These are phyloP conservation scores for Urochloa ruziziensis DNA, from an alignment of 176 grass and related monocot genomes.

Conservation along the genomic window DNA sequence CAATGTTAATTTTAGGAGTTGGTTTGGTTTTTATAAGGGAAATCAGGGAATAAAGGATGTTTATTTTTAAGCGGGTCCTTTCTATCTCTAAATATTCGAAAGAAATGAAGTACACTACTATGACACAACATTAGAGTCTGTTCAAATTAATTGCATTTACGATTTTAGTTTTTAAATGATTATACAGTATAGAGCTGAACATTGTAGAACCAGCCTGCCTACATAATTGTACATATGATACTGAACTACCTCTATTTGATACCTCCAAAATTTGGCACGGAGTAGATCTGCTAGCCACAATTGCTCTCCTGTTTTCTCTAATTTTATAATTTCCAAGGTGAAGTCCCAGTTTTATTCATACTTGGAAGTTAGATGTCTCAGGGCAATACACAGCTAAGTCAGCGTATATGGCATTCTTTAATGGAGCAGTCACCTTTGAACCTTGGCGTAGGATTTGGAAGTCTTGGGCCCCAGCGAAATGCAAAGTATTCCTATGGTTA, in stretches of 20 bases:
- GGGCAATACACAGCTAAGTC: too few species aligned
- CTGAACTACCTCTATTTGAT: too few species aligned
- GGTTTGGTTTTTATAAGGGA: background rate
- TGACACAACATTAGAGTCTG: background rate
- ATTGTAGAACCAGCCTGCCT: background rate
- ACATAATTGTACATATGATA: background rate
- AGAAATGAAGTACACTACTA: background rate
- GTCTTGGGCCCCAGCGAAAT: too few species aligned
- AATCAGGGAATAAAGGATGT: background rate
- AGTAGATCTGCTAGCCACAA: background rate
- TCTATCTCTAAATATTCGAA: background rate
- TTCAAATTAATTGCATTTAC: background rate
- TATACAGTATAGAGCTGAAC: background rate
- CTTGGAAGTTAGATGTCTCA: too few species aligned
- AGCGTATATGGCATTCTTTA: too few species aligned
- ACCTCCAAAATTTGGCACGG: background rate
- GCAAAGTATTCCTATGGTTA: too few species aligned
- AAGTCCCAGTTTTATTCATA: background rate
- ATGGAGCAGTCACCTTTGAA: too few species aligned
- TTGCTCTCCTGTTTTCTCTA: background rate
- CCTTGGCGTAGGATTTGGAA: too few species aligned
- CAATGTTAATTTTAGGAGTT: background rate
- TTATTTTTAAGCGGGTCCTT: background rate
- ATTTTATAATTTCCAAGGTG: background rate
- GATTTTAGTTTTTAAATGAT: background rate